Percentiles rank a stretch among this genome's conserved stretches.
These are phyloP conservation scores for Lachnum nothofagi DNA, from an alignment of 2,329 filamentous ascomycete species.

Conservation along the genomic window DNA sequence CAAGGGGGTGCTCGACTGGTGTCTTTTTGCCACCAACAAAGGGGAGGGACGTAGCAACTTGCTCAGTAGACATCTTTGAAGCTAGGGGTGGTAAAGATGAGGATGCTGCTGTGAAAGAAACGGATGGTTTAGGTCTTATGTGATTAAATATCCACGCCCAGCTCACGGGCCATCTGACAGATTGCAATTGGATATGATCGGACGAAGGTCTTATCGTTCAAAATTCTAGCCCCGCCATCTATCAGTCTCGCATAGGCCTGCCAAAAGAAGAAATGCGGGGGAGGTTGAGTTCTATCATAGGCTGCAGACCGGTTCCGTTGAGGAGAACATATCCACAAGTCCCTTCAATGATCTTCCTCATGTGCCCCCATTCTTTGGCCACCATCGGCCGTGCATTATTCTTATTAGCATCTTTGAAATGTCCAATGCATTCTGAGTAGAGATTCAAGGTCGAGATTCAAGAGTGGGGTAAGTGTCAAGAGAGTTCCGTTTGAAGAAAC, in stretches of 20 bases:
- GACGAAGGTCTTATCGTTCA: slow-evolving; percentile 6
- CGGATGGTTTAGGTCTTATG: too few relatives aligned
- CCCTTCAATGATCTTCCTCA: too few relatives aligned
- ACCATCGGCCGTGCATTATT: too few relatives aligned
- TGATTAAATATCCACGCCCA: too few relatives aligned
- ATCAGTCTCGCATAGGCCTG: slow-evolving; percentile 18
- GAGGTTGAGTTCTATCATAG: not conserved
- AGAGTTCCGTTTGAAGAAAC: too few relatives aligned
- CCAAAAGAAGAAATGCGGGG: slow-evolving; percentile 21
- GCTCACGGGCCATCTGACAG: not conserved
- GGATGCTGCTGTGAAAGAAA: not conserved
- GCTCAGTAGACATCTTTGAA: slow-evolving; percentile 22
- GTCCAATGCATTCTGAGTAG: too few relatives aligned
- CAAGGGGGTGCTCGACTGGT: slow-evolving; percentile 47
- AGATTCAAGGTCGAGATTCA: too few relatives aligned
- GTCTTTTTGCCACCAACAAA: slow-evolving; percentile 23
- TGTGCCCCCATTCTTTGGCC: too few relatives aligned
- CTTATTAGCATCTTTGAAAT: too few relatives aligned
- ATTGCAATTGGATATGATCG: slow-evolving; percentile 1
- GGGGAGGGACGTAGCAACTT: slow-evolving; percentile 24
- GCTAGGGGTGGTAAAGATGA: not conserved
- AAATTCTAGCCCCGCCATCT: slow-evolving; percentile 12
- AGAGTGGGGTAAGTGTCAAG: too few relatives aligned
- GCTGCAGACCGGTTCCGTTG: too few relatives aligned
- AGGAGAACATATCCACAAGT: too few relatives aligned